Conservation (phyloP, 2,329 filamentous ascomycete species). For the Metarhizium rileyi region DNA sequence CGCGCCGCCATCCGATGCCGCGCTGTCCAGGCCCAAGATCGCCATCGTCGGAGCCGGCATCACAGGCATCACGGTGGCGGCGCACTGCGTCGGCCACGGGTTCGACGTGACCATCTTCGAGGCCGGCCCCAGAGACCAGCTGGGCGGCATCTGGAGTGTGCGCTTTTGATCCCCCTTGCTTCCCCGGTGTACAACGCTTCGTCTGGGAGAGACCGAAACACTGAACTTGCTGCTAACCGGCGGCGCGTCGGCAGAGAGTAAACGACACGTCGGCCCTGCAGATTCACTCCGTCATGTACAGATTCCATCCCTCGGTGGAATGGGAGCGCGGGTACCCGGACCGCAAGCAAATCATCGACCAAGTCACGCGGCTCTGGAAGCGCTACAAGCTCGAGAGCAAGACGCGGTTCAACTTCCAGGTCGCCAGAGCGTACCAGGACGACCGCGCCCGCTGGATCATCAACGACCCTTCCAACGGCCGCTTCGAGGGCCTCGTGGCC, state of each 20-base stretch:
- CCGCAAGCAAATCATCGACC: conserved; percentile 62
- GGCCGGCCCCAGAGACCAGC: conserved; percentile 49
- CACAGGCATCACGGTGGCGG: conserved; percentile 67
- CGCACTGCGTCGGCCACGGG: conserved; percentile 76
- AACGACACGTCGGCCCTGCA: conserved; percentile 77
- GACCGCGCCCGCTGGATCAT: conserved; percentile 64
- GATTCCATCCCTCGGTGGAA: conserved; percentile 71
- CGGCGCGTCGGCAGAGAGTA: conserved; percentile 44
- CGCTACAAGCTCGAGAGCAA: conserved; percentile 60
- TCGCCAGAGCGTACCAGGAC: conserved; percentile 62
- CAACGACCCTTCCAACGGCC: conserved; percentile 59
- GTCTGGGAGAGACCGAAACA: background rate
- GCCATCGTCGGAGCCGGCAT: conserved; percentile 64
- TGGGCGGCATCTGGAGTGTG: conserved; percentile 77
- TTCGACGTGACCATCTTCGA: conserved; percentile 78
- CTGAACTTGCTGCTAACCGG: background rate
- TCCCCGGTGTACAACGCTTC: too few species aligned
- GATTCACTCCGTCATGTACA: conserved; percentile 80
- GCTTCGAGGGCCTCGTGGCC: conserved; percentile 69
- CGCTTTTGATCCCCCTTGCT: conserved; percentile 14
- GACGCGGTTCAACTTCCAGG: conserved; percentile 61
- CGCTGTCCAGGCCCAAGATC: conserved; percentile 53
- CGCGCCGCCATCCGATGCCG: conserved; percentile 50
- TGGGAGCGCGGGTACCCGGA: conserved; percentile 72
- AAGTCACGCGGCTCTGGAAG: conserved; percentile 65